These are phyloP conservation scores for Phytophthora pini DNA, from an alignment of 352 stramenopile species.

Conservation along the genomic window DNA sequence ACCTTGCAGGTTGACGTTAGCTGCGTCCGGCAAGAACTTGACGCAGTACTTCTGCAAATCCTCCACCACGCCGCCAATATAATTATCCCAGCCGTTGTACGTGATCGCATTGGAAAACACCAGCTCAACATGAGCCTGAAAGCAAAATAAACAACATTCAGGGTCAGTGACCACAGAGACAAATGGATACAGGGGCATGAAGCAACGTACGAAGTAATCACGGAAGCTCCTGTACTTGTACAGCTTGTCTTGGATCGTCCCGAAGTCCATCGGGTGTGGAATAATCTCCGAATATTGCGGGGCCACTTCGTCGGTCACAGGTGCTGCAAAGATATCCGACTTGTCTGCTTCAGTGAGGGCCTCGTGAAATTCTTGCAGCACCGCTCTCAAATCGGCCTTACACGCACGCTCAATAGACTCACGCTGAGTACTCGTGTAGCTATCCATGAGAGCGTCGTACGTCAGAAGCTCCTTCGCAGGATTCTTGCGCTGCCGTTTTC, in stretches of 20 bases:
- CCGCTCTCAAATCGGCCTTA: slow-evolving; percentile 56
- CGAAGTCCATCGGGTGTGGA: slow-evolving; percentile 93
- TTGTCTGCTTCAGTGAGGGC: slow-evolving; percentile 77
- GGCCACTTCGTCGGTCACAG: slow-evolving; percentile 92
- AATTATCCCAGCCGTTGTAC: slow-evolving; percentile 77
- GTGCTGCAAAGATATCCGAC: slow-evolving; percentile 84
- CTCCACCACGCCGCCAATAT: slow-evolving; percentile 63
- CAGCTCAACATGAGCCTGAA: slow-evolving; percentile 72
- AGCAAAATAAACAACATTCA: slow-evolving; percentile 2
- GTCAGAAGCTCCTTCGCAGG: slow-evolving; percentile 47
- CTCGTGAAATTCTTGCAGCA: slow-evolving; percentile 80
- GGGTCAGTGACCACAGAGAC: slow-evolving; percentile 8
- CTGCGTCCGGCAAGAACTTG: slow-evolving; percentile 78
- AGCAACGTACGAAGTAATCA: slow-evolving; percentile 78
- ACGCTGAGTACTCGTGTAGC: slow-evolving; percentile 59
- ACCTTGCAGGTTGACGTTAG: slow-evolving; percentile 43
- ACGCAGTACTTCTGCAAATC: slow-evolving; percentile 76
- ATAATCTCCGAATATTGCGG: slow-evolving; percentile 94
- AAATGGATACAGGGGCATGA: slow-evolving; percentile 1
- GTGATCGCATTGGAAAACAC: slow-evolving; percentile 84
- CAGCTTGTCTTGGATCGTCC: slow-evolving; percentile 91
- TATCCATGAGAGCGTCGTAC: slow-evolving; percentile 52
- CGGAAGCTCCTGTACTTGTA: slow-evolving; percentile 69
- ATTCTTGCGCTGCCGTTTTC: slow-evolving; percentile 56
- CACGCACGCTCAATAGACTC: slow-evolving; percentile 62